These are phyloP conservation scores for Plasmodium gaboni DNA, from an alignment of 169 alveolate genomes.

Conservation along the genomic window DNA sequence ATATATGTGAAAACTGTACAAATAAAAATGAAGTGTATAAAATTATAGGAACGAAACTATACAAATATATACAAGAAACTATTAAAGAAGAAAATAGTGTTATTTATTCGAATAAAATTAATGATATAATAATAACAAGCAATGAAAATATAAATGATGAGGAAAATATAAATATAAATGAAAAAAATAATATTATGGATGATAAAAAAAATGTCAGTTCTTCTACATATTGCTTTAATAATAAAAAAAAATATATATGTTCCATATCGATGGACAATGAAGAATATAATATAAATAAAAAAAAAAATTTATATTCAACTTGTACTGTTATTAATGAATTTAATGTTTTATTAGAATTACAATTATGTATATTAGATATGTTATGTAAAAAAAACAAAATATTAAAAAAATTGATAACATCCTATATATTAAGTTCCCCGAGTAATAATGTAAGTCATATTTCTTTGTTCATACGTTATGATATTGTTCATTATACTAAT, in stretches of 20 bases:
- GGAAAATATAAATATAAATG: not conserved
- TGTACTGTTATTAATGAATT: slow-evolving; percentile 12
- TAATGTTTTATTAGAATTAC: slow-evolving; percentile 44
- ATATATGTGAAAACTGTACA: slow-evolving; percentile 79
- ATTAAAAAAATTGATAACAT: slow-evolving; percentile 42
- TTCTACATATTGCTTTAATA: not conserved
- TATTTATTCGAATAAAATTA: not conserved
- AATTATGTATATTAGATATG: slow-evolving; percentile 61
- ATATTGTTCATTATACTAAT: slow-evolving; percentile 28
- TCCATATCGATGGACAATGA: not conserved
- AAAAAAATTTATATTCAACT: too few species aligned
- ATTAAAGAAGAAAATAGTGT: slow-evolving; percentile 13
- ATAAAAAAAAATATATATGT: not conserved
- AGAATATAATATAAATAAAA: not conserved
- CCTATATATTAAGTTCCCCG: slow-evolving; percentile 43
- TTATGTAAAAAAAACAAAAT: slow-evolving; percentile 45
- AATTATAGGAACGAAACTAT: slow-evolving; percentile 79
- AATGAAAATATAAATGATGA: not conserved
- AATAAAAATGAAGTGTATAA: slow-evolving; percentile 81
- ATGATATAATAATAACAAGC: not conserved
- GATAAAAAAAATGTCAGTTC: not conserved
- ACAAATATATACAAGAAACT: slow-evolving; percentile 78
- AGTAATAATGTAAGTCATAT: slow-evolving; percentile 33
- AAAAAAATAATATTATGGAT: not conserved
- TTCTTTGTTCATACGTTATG: slow-evolving; percentile 46